phyloP scores from a whole-genome alignment of 352 stramenopile species.

The Globisporangium polare region DNA sequence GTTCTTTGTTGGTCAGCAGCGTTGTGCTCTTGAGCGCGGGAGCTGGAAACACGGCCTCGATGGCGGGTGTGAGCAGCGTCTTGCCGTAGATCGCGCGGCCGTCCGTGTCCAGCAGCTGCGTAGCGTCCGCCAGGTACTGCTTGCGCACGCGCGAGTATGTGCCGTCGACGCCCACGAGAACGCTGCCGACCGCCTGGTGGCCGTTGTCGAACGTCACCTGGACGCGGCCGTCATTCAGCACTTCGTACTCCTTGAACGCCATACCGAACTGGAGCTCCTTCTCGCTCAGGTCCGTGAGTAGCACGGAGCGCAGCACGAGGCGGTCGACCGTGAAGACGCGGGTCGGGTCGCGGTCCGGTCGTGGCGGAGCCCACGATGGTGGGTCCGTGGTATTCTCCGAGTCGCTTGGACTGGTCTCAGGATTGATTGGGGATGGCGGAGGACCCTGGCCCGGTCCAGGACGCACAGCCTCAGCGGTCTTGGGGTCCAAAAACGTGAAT shows the following conservation, averaged over 20 bases:
- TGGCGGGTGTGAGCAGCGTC: slow-evolving; percentile 1
- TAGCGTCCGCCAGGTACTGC: slow-evolving; percentile 7
- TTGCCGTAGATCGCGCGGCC: slow-evolving; percentile 15
- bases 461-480: slow-evolving; percentile 15
- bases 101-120: slow-evolving; percentile 13
- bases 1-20: slow-evolving; percentile 1
- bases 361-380: not conserved
- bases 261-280: slow-evolving; percentile 12
- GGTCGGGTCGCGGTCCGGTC: slow-evolving; percentile 8
- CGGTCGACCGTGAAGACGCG: slow-evolving; percentile 23
- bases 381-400: not conserved
- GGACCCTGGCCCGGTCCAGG: not conserved
- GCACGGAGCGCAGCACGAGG: slow-evolving; percentile 22
- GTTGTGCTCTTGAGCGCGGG: not conserved
- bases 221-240: not conserved
- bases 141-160: slow-evolving; percentile 9
- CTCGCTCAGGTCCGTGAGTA: slow-evolving; percentile 7
- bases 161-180: slow-evolving; percentile 6
- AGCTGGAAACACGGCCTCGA: not conserved
- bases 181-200: not conserved
- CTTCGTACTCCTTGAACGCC: slow-evolving; percentile 11
- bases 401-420: not conserved
- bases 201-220: slow-evolving; percentile 6
- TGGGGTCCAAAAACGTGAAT: slow-evolving; percentile 41
- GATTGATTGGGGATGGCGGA: not conserved